Base-by-base conservation (phyloP, 2,329 filamentous ascomycete genomes). In the Didymella lethalis region DNA sequence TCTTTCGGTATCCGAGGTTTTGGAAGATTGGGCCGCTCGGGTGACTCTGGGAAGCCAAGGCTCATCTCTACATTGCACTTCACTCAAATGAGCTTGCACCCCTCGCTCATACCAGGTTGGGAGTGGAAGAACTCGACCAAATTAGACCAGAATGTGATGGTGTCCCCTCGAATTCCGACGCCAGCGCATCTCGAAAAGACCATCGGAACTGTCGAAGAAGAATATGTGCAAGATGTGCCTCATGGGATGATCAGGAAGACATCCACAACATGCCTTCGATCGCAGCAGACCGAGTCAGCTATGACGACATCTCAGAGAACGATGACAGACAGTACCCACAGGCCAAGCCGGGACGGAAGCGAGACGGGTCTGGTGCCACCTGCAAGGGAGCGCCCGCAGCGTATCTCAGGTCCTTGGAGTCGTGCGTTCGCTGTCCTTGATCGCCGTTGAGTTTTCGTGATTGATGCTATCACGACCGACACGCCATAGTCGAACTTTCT, bases 381-480 rank as follows among this genome's bases (percentile, higher is more conserved):
- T 28, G 20, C 11, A 16, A 57, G 49, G 11, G 32, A 48, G 16
- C 56, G 48, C 10, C 49, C 57, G 31, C 34, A 60, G 20, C 56
- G 62, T 2, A 44, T 51, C 25, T 64, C 62, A 20, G 59, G 62
- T 8, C 53, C 59, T 5, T 64, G 62, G 59, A 64, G 59, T 38
- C 48, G 48, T 28, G 62, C 62, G 8, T 51, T 64, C 14, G 53
- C 55, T 46, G 16, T 60, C 25, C 48, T 64, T 40, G 49, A 64
- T 7, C 56, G 56, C 28, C 49, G 32, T n/a, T 52, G 16, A 43
- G 4, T 40, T 7, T 40, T 7, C 11, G 10, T 16, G 36, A 40
- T 1, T 40, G 36, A 40, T 40, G 36, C 18, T 8, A 18, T 20
- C 20, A 40, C 36, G n/a, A 40, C 14, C 32, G 5, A n/a, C 32